Evolutionary conservation across 306 rosid genomes (phyloP), one percentile per base, ranked within the genome.

Genomic region (Quercus agrifolia): DNA sequence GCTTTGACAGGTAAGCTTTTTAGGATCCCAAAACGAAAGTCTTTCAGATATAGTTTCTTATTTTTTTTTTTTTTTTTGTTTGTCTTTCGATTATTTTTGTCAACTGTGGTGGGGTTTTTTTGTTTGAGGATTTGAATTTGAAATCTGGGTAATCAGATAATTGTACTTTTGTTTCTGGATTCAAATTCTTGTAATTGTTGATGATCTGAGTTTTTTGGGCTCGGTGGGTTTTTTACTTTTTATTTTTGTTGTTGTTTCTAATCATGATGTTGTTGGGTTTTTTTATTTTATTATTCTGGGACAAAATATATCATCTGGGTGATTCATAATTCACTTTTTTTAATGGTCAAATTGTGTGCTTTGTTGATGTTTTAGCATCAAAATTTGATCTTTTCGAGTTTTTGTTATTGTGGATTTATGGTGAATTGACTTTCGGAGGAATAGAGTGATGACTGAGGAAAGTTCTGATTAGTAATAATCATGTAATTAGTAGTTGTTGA

Each of bases 141-240:
- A 19, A 76, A 17, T 62, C 74, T 71, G 30, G 28, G 25, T 25
- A 21, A 14, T 13, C 35, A 20, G 57, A 62, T 55, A 58, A 30
- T 51, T 69, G 6, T 23, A 28, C 31, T 18, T 49, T 15, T 19
- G 30, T 25, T 49, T 44, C 17, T 38, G 27, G 56, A 72, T 27
- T 46, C 58, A 27, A 54, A 52, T 51, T 79, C 68, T 73, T 33
- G 51, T 54, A 30, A 20, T 13, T 44, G 13, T 57, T 51, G 21
- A 10, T 68, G 72, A 80, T 89, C 86, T 74, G 71, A 68, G 74
- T 21, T 74, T 31, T 4, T 30, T 12, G 56, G 31, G 82, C 18
- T n/a, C 20, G 72, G 74, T 56, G 56, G 75, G 52, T 27, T 75
- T 18, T 33, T 8, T 23, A 23, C 23, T 23, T 23, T 23, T 23